Base-by-base conservation (phyloP, 2,329 filamentous ascomycete genomes). In the Blastomyces parvus region DNA sequence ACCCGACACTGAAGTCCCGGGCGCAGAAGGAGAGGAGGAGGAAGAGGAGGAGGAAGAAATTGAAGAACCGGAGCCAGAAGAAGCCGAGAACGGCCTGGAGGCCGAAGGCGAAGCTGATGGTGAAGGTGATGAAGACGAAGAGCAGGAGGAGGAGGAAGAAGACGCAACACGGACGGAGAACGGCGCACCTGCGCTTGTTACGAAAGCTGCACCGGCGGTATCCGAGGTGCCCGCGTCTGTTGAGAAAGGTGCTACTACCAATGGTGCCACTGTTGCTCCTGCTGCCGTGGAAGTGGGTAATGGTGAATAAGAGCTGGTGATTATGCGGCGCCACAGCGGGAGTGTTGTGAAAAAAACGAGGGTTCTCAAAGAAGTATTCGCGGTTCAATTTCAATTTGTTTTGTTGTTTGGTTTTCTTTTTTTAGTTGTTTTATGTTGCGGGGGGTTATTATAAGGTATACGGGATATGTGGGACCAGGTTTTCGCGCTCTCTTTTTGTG, bases 41-140 rank as follows among this genome's bases (percentile, higher is more conserved):
- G 67, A 72, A 63, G 73, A 72, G 40, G 71, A 71, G 9, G 69
- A 67, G 14, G 72, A 70, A 61, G 69, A 69, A 38, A 9, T 38
- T 9, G 67, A 68, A 52, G 72, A 63, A 48, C 63, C 40, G 27
- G 60, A 60, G 42, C 59, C 14, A 3, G 48, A 42, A 11, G 59
- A 40, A 42, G 44, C 46, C 9, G 33, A 50, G 36, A 61, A 61
- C 11, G 44, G 59, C 46, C 25, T 56, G 36, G 72, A 67, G 40
- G 68, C 69, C 5, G 73, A 63, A 40, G 44, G 59, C 13, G 60
- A 65, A 48, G 65, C 50, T 42, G 61, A 70, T 38, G 71, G 65
- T 4, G 72, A 71, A 40, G 71, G 69, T n/a, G 73, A 69, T 22
- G 69, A 72, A 46, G 63, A 57, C 25, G 57, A 42, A 14, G 52